Evolutionary conservation across 2,329 filamentous ascomycete species (phyloP).

Genomic region (Tolypocladium sp.): DNA sequence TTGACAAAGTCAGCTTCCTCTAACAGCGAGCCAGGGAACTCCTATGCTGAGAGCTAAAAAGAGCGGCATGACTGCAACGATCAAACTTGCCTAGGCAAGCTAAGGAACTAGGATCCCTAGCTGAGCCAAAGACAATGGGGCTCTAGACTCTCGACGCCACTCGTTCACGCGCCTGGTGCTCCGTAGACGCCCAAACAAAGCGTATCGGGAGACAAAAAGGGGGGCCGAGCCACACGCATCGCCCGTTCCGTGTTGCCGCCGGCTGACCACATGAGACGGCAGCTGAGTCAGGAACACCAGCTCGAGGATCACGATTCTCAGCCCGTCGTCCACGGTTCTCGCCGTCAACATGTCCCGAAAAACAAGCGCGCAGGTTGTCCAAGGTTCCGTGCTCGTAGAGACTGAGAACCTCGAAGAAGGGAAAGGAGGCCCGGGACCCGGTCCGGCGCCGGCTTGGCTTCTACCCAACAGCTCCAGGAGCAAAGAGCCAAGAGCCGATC

Average conservation of each 20-base stretch:
- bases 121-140: background rate
- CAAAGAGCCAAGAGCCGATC: constrained; percentile 1
- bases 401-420: background rate
- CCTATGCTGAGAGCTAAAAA: background rate
- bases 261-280: background rate
- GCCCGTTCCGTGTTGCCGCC: background rate
- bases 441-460: background rate
- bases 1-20: background rate
- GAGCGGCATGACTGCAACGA: background rate
- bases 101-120: background rate
- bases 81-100: background rate
- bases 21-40: background rate
- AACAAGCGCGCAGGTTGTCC: no score
- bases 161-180: background rate
- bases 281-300: background rate
- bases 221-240: background rate
- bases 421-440: background rate
- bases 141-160: background rate
- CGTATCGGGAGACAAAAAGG: background rate
- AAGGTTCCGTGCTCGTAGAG: no score
- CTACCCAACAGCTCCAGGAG: background rate
- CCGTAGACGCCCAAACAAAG: background rate
- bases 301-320: background rate
- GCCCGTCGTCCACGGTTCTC: background rate
- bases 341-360: background rate